phyloP scores from a whole-genome alignment of 2,329 filamentous ascomycete species.

The Aureobasidium sp. region DNA sequence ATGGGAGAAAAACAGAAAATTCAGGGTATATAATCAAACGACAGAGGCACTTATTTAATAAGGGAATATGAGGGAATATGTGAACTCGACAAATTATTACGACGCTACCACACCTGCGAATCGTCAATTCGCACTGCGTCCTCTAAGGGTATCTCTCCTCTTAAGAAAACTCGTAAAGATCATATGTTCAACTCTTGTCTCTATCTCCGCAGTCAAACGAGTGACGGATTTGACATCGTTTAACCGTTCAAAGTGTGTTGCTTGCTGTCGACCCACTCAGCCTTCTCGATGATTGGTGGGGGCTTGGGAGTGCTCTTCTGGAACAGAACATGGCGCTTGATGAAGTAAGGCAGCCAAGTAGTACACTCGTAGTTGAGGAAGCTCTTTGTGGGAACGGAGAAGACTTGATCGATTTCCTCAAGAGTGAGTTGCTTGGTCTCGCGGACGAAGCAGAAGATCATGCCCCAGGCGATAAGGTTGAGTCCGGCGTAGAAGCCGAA shows the following conservation, averaged over 20 bases:
- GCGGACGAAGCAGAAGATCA: constrained; percentile 37
- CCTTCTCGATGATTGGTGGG: constrained; percentile 33
- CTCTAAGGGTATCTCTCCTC: constrained; percentile 5
- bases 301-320: constrained; percentile 31
- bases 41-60: no score
- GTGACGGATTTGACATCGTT: background rate
- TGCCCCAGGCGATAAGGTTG: constrained; percentile 50
- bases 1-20: no score
- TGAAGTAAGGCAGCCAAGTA: constrained; percentile 36
- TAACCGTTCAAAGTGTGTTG: background rate
- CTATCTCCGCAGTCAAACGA: background rate
- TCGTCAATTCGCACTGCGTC: background rate
- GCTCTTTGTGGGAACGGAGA: constrained; percentile 39
- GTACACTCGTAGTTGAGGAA: constrained; percentile 36
- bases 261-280: background rate
- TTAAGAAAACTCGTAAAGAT: background rate
- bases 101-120: background rate
- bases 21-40: no score
- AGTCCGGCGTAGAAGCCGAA: constrained; percentile 53
- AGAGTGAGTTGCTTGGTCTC: constrained; percentile 41
- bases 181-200: background rate
- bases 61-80: no score
- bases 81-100: background rate
- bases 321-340: constrained; percentile 35
- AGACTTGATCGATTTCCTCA: constrained; percentile 44